Percentiles rank a stretch among this genome's conserved stretches.
Evolutionary conservation across 306 rosid species (phyloP).

Genomic region (Fagus crenata): DNA sequence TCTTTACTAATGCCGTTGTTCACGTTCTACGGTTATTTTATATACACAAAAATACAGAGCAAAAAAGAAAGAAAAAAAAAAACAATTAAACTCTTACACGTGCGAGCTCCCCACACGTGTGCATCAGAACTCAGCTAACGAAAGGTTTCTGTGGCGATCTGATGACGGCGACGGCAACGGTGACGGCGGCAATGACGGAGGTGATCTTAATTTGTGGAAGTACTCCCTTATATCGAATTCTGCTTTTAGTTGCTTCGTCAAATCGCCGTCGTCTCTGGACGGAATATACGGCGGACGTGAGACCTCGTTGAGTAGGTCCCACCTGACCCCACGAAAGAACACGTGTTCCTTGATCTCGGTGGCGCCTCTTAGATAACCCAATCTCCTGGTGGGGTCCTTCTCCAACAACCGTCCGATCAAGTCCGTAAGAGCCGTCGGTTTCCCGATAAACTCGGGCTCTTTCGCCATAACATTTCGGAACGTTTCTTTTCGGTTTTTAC

Average conservation of each 20-base stretch:
- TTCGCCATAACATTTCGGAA: conserved; percentile 62
- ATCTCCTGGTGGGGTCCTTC: conserved; percentile 69
- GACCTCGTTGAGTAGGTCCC: conserved; percentile 79
- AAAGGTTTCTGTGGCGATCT: conserved; percentile 21
- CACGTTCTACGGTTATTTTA: conserved; percentile 42
- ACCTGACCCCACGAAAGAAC: conserved; percentile 73
- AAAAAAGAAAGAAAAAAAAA: conserved; percentile 6
- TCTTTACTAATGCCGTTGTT: conserved; percentile 28
- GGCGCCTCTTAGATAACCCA: conserved; percentile 74
- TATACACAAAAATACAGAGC: conserved; percentile 26
- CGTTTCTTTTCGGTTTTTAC: conserved; percentile 74
- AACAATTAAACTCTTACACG: conserved; percentile 26
- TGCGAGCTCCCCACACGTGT: conserved; percentile 26
- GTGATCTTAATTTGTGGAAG: conserved; percentile 46
- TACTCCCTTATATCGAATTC: conserved; percentile 51
- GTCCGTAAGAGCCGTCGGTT: conserved; percentile 59
- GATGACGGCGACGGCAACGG: conserved; percentile 47
- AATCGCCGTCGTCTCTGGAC: conserved; percentile 38
- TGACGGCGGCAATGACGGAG: conserved; percentile 64
- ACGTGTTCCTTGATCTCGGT: conserved; percentile 74
- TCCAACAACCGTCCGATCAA: conserved; percentile 60
- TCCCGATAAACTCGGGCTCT: conserved; percentile 63
- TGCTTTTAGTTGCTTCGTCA: neutral
- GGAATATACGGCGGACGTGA: conserved; percentile 84
- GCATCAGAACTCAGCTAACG: conserved; percentile 48